Conservation (phyloP, 805 yeast genomes). For the Saccharomyces cerevisiae region DNA sequence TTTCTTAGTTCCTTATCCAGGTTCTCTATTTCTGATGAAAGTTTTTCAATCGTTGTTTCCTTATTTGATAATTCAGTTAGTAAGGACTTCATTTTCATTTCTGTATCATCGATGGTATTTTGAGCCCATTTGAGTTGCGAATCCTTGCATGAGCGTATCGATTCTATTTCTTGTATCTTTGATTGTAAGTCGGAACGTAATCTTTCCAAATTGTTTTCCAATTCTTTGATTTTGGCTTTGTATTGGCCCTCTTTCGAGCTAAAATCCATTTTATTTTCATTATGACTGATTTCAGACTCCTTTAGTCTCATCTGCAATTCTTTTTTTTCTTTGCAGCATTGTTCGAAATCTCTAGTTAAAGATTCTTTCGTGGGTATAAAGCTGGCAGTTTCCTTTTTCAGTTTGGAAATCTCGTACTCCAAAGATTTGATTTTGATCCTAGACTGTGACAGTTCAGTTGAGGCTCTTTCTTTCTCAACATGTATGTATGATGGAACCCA, state of each 20-base stretch:
- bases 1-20: slow-evolving; percentile 24
- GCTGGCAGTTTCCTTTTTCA: neutral
- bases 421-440: neutral
- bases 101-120: neutral
- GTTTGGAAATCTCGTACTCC: neutral
- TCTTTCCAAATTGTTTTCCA: neutral
- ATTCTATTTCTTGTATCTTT: neutral
- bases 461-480: neutral
- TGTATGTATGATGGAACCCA: neutral
- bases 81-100: neutral
- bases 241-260: slow-evolving; percentile 3
- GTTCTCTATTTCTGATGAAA: slow-evolving; percentile 9
- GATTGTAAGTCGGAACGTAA: neutral
- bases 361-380: neutral
- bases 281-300: neutral
- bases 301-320: neutral
- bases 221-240: neutral
- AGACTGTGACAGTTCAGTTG: neutral
- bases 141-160: neutral
- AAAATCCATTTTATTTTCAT: neutral
- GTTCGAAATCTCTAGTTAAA: neutral
- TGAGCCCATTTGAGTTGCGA: neutral
- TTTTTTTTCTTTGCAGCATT: neutral
- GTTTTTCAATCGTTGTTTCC: slow-evolving; percentile 3
- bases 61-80: slow-evolving; percentile 16